Evolutionary conservation across 73 alveolate species (phyloP).

Genomic region (Effrenium voratum): DNA sequence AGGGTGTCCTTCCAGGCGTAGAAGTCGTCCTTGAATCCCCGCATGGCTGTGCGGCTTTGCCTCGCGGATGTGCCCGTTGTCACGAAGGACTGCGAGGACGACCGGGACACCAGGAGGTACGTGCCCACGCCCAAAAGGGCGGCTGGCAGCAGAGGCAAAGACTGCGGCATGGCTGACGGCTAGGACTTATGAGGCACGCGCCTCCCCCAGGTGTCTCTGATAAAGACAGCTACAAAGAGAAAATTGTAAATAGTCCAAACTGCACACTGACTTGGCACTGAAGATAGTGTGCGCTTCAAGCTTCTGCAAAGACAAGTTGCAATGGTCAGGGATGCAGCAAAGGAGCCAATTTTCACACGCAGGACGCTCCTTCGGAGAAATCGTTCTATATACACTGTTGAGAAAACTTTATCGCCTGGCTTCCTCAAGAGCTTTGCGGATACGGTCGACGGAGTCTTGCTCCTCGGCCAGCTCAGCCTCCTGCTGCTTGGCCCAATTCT

Average conservation of each 20-base stretch:
- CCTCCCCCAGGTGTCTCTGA: no score
- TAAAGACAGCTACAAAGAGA: no score
- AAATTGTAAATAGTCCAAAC: no score
- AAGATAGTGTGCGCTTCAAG: no score
- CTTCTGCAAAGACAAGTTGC: no score
- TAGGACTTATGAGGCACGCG: no score
- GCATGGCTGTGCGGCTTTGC: slow-evolving; percentile 49
- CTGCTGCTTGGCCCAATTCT: slow-evolving; percentile 33
- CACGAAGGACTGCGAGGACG: slow-evolving; percentile 16
- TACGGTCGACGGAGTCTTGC: neutral
- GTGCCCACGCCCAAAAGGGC: slow-evolving; percentile 48
- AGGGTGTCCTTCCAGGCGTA: slow-evolving; percentile 60
- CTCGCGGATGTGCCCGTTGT: neutral
- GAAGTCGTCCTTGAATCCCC: slow-evolving; percentile 85
- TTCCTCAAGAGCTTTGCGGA: slow-evolving; percentile 10
- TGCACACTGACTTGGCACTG: no score
- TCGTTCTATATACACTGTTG: no score
- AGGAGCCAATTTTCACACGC: no score
- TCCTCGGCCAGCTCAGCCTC: slow-evolving; percentile 25
- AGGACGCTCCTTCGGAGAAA: no score
- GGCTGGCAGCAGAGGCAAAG: neutral
- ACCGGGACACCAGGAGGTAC: slow-evolving; percentile 7
- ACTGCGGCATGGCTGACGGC: slow-evolving; percentile 48
- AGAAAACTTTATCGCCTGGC: neutral
- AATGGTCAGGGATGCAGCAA: no score